Evolutionary conservation across 371 early-diverging fungal genomes (phyloP), one percentile per base, ranked within the genome.

Genomic region (Mucor sp.): DNA sequence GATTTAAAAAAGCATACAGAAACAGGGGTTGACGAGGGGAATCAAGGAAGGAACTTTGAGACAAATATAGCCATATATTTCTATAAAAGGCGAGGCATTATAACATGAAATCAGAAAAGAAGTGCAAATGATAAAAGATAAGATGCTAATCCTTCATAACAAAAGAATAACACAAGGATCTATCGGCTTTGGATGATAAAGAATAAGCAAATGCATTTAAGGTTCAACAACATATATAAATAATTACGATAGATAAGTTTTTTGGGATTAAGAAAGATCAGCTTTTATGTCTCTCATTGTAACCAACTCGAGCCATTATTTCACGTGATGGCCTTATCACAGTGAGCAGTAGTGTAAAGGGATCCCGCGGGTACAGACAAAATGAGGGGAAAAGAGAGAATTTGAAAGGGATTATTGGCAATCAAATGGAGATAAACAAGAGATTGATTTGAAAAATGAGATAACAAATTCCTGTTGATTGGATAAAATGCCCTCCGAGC

Each of bases 381-480:
- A 37, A 25, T 50, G 25, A 47, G 65, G 65, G 66, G 35, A 53
- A 43, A 32, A 30, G 28, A 12, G 57, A 43, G 17, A 19, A 44
- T 44, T 44, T 50, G 50, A 23, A 19, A 23, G 50, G 50, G 8
- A 37, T 37, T 37, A 12, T 37, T 50, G 23, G 50, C 50, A 50
- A 50, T 50, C 50, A 50, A 50, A 23, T 47, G 47, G 21, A 58
- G 41, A 59, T 30, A 32, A 50, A 66, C 41, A 28, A 48, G 37
- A 66, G 48, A 65, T 44, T 58, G 33, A 56, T 35, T 32, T 37
- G 14, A 32, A 60, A 28, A 23, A 57, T 60, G 43, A 60, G 66
- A 66, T 66, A 66, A 66, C 66, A 66, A 53, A 50, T 39, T 9
- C 0, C 1, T 41, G 14, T 37, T 67, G 27, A 67, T 67, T 67